Evolutionary conservation across 2,329 filamentous ascomycete genomes (phyloP).

Genomic region (Tolypocladium pustulatum): DNA sequence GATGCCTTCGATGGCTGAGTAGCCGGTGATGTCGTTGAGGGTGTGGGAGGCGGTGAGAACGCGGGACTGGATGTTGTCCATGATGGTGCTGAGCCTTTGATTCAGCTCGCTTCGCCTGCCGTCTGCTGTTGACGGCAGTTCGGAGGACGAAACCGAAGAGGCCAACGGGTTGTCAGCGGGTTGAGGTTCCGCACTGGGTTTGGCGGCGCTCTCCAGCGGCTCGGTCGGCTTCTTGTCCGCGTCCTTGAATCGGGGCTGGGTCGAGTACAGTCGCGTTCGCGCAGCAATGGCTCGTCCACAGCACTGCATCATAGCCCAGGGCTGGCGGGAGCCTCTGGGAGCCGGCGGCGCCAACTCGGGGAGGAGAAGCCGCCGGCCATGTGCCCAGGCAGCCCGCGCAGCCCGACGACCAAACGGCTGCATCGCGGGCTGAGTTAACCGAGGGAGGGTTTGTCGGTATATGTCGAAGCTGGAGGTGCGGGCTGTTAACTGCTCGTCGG

Average conservation of each 20-base stretch:
- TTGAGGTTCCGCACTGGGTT: not conserved
- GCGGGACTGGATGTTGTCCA: constrained; percentile 83
- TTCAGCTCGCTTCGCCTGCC: constrained; percentile 21
- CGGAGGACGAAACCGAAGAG: constrained; percentile 1
- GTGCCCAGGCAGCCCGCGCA: constrained; percentile 18
- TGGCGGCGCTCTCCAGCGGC: not conserved
- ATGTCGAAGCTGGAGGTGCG: not conserved
- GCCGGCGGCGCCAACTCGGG: constrained; percentile 1
- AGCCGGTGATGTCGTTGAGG: constrained; percentile 90
- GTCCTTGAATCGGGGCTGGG: constrained; percentile 7
- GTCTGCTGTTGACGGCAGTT: constrained; percentile 22
- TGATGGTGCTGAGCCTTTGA: constrained; percentile 38
- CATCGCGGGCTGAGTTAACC: constrained; percentile 12
- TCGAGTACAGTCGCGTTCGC: constrained; percentile 15
- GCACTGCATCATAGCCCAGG: not conserved
- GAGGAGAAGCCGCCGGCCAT: constrained; percentile 15
- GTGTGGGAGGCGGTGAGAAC: constrained; percentile 77
- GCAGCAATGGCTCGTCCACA: constrained; percentile 10
- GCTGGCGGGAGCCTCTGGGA: not conserved
- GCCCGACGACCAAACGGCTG: constrained; percentile 22
- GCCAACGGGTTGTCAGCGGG: not conserved
- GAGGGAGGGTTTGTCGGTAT: not conserved
- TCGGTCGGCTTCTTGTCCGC: not conserved
- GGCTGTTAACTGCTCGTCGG: not conserved
- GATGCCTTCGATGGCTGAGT: constrained; percentile 79